Conservation (phyloP, 108 stramenopile species). For the Conticribra guillardii region DNA sequence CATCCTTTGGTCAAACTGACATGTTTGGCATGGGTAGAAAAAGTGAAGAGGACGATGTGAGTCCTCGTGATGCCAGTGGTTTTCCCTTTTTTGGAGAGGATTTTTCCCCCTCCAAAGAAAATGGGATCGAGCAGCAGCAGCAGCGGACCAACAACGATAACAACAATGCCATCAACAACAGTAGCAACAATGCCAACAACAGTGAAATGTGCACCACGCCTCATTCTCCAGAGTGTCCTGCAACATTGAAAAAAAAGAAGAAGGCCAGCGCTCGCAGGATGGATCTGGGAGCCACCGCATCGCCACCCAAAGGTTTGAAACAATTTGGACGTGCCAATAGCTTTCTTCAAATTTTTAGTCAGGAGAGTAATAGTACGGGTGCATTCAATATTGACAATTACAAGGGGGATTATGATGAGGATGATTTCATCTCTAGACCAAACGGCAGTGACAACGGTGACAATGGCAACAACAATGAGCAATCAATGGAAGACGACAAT, state of each 20-base stretch:
- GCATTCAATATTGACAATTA: not conserved
- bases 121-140: constrained; percentile 4
- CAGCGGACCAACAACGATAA: not conserved
- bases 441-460: not conserved
- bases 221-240: constrained; percentile 3
- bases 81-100: constrained; percentile 37
- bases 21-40: too few relatives aligned
- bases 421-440: constrained; percentile 30
- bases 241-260: constrained; percentile 26
- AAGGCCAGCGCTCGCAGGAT: constrained; percentile 4
- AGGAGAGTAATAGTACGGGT: too few relatives aligned
- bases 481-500: not conserved
- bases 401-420: not conserved
- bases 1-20: too few relatives aligned
- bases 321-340: constrained; percentile 35
- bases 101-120: constrained; percentile 4
- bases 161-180: not conserved
- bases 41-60: constrained; percentile 21
- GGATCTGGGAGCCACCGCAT: not conserved
- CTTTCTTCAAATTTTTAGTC: constrained; percentile 47
- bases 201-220: not conserved
- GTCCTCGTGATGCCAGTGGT: constrained; percentile 33
- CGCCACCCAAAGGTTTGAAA: constrained; percentile 20
- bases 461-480: not conserved
- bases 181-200: not conserved